A percentile compares a stretch with the other conserved stretches of the same genome.
Conservation (phyloP, 768 basidiomycete species). For the Pholiota microspora region DNA sequence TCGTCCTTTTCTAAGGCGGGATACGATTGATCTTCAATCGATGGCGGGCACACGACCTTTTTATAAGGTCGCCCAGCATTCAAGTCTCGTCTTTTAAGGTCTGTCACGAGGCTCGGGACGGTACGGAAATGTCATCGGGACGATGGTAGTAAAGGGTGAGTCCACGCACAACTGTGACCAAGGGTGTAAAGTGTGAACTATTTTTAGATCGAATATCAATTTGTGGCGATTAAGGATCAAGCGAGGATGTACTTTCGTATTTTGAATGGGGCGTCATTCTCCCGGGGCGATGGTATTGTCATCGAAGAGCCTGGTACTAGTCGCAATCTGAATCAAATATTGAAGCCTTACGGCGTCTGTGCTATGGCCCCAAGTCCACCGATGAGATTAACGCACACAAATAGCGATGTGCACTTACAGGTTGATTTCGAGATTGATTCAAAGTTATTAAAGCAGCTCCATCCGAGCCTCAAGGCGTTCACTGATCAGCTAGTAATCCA, state of each 20-base stretch:
- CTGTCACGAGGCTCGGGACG: constrained; percentile 30
- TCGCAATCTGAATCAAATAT: background rate
- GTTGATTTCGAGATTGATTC: constrained; percentile 1
- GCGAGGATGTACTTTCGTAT: background rate
- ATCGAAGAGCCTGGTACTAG: background rate
- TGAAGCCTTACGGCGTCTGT: too few relatives aligned
- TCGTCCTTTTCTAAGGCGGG: background rate
- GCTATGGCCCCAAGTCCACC: too few relatives aligned
- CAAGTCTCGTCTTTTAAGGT: constrained; percentile 18
- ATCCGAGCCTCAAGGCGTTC: background rate
- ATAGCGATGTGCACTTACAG: background rate
- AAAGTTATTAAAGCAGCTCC: background rate
- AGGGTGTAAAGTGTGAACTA: background rate
- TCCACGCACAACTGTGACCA: background rate
- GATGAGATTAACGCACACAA: background rate
- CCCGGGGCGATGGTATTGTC: background rate
- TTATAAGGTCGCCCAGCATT: constrained; percentile 11
- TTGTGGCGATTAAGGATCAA: background rate
- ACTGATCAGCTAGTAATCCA: constrained; percentile 2
- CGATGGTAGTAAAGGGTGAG: constrained; percentile 2
- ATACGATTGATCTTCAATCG: background rate
- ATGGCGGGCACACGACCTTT: constrained; percentile 27
- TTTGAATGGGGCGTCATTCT: background rate
- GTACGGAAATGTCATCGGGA: constrained; percentile 28
- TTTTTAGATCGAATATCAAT: background rate